Base-by-base conservation (phyloP, 2,329 filamentous ascomycete species). In the Aspergillus quadricinctus region DNA sequence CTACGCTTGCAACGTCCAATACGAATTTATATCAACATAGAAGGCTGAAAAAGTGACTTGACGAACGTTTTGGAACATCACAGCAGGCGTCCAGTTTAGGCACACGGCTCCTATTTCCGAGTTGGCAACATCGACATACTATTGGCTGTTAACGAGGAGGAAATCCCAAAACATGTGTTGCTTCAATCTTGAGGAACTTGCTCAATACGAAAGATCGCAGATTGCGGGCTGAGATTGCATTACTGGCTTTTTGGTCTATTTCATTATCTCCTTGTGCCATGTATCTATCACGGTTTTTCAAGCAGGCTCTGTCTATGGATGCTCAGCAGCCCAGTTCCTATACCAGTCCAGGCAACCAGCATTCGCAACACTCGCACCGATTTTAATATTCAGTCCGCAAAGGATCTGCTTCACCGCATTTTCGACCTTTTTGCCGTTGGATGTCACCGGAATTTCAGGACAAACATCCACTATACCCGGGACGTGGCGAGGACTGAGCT, bases 351-450 rank as follows among this genome's bases (percentile, higher is more conserved):
- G 75, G 62, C 92, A 92, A 63, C 88, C 89, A 1, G 89, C 87
- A 72, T 97, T 97, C 4, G 91, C 90, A n/a, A 97, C 92, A 67
- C 90, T 95, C 0, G 92, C 92, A 50, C 91, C 92, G 0, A 90
- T 94, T 78, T 92, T 92, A 62, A 97, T 86, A 52, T 90, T 84
- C 74, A 92, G 78, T 0, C 92, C 93, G 28, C 90, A 96, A 1
- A 99, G 77, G 48, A 97, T 97, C 75, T 97, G 92, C 79, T 97
- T 97, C 5, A 97, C 93, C 0, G 91, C 90, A 49, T 95, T 92
- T 73, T 99, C 93, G 57, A 99, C 90, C 86, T 97, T 99, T 80
- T 99, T 99, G 53, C 93, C 93, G 68, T 99, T 99, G 2, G 87
- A 87, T 17, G 94, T 97, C 63, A 92, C 87, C 0, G 93, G 94